These are phyloP conservation scores for Magnusiomyces tetraspermus DNA, from an alignment of 1,139 yeast genomes.

Conservation along the genomic window DNA sequence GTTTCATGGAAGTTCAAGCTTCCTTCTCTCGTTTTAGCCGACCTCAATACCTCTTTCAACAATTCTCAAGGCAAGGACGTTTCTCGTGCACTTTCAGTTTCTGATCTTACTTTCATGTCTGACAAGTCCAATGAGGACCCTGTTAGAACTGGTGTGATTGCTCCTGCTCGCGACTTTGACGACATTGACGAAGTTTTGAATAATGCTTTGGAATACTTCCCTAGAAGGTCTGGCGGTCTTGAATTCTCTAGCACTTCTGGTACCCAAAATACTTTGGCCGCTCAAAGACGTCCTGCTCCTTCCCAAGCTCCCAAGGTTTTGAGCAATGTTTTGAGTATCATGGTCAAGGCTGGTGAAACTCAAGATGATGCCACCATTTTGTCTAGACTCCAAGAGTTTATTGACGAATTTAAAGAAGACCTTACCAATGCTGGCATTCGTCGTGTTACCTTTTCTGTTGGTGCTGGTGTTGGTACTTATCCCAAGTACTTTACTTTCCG, in stretches of 20 bases:
- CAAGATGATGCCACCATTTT: conserved; percentile 62
- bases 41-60: conserved; percentile 30
- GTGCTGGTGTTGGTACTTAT: conserved; percentile 72
- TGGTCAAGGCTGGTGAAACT: conserved; percentile 67
- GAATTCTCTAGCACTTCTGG: conserved; percentile 19
- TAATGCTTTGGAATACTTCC: conserved; percentile 66
- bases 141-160: conserved; percentile 76
- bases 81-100: conserved; percentile 82
- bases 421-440: conserved; percentile 65
- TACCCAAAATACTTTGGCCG: conserved; percentile 29
- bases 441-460: conserved; percentile 85
- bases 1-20: conserved; percentile 87
- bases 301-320: conserved; percentile 35
- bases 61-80: conserved; percentile 21
- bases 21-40: conserved; percentile 61
- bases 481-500: conserved; percentile 95
- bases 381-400: conserved; percentile 50
- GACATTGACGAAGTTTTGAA: conserved; percentile 77
- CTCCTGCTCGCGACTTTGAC: conserved; percentile 74
- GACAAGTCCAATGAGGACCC: conserved; percentile 54
- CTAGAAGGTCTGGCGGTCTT: conserved; percentile 33
- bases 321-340: conserved; percentile 73
- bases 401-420: conserved; percentile 62
- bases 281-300: conserved; percentile 28
- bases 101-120: conserved; percentile 79